Conservation (phyloP, 768 basidiomycete genomes). For the Daedaleopsis nitida region DNA sequence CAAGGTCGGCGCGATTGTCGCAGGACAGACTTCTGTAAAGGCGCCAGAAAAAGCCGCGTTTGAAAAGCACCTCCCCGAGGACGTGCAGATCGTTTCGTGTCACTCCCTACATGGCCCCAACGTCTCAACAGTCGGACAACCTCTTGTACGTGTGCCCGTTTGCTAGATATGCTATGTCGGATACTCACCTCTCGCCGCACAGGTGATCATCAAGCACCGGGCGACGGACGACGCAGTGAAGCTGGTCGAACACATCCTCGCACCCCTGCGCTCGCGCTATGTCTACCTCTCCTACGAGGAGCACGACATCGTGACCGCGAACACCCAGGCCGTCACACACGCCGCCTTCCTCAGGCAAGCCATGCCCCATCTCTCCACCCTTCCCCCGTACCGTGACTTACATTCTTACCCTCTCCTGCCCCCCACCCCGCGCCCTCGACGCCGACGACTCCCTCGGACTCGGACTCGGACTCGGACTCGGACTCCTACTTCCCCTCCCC, state of each 20-base stretch:
- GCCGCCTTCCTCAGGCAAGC: conserved; percentile 92
- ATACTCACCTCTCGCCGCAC: neutral
- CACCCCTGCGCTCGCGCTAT: conserved; percentile 78
- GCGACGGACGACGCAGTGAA: conserved; percentile 70
- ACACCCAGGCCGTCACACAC: conserved; percentile 97
- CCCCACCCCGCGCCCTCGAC: neutral
- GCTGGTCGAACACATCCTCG: conserved; percentile 82
- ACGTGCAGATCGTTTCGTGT: conserved; percentile 87
- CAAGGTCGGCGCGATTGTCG: conserved; percentile 87
- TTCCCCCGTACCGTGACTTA: neutral
- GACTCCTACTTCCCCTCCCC: neutral
- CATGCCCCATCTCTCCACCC: neutral
- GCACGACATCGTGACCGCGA: conserved; percentile 95
- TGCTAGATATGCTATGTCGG: neutral
- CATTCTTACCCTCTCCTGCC: neutral
- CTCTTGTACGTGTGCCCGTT: conserved; percentile 56
- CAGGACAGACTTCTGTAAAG: conserved; percentile 97
- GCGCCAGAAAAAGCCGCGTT: conserved; percentile 91
- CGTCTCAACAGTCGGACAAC: conserved; percentile 87
- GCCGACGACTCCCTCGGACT: neutral
- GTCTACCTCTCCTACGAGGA: conserved; percentile 96
- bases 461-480: neutral
- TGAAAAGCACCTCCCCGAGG: conserved; percentile 81
- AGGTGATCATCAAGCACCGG: conserved; percentile 91
- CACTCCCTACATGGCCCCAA: conserved; percentile 95